Evolutionary conservation across 2,329 filamentous ascomycete genomes (phyloP), one percentile per base, ranked within the genome.

Genomic region (Thielaviopsis musarum): DNA sequence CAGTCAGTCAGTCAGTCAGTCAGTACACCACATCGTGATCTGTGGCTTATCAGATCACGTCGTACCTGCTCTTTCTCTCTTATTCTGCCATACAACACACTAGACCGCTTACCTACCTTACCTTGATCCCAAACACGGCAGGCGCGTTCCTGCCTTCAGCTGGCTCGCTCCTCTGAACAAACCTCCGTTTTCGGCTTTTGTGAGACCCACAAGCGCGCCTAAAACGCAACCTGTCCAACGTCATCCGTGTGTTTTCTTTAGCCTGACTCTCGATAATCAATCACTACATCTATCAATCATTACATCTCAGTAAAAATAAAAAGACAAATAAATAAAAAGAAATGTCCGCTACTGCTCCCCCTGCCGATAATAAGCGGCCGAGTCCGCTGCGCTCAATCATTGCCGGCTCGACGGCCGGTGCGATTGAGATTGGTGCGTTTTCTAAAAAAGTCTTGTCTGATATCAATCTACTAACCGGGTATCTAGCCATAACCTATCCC

Each of bases 371-470:
- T 59, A 78, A 77, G 68, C 69, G 70, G 73, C 88, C 91, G 54
- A 95, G 87, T 68, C 81, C 87, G 55, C 72, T 95, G 69, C 87
- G 93, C 65, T 95, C 90, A 62, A 88, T 97, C 66, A 77, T 97
- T 66, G 93, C 93, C 59, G 93, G 93, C 64, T 88, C 89, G 60
- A 87, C 87, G n/a, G 93, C 91, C 59, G 93, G 93, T 67, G 93
- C 91, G 59, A 81, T 97, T 65, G 91, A 98, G 74, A 97, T 97
- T 70, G 83, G 87, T 91, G 60, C 55, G 38, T 24, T 48, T 22
- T 13, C 28, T 6, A 26, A 26, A 6, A 13, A 10, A 54, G 26
- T 34, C 22, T 21, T 17, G 17, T 15, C 12, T 34, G n/a, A 34
- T 49, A 28, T 13, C 5, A 52, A n/a, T 13, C 41, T 41, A 22